phyloP scores from a whole-genome alignment of 208 protist genomes.

The Leishmania braziliensis region DNA sequence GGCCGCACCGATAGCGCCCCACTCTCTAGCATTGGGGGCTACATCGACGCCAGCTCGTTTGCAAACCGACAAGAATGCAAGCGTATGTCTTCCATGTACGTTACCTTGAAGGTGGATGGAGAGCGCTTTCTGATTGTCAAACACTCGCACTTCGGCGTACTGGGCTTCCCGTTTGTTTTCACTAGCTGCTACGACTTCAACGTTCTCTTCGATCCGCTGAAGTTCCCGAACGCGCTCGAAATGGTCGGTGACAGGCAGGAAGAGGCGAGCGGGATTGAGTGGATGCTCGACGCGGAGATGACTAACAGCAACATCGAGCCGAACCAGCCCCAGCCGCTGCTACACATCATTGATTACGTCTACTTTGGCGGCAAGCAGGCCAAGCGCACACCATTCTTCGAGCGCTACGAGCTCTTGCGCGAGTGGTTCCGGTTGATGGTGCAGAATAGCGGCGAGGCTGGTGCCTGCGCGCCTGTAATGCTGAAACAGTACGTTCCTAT shows the following conservation, averaged over 20 bases:
- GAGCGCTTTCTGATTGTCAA: constrained; percentile 75
- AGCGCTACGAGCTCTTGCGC: constrained; percentile 59
- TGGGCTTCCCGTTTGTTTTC: constrained; percentile 79
- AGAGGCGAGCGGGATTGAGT: constrained; percentile 46
- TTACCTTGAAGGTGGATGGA: constrained; percentile 86
- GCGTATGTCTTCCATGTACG: constrained; percentile 51
- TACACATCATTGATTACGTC: constrained; percentile 84
- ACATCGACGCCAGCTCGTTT: constrained; percentile 70
- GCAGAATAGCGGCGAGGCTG: constrained; percentile 22
- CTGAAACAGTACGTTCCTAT: constrained; percentile 86
- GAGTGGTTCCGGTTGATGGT: constrained; percentile 57
- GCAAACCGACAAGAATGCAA: constrained; percentile 35
- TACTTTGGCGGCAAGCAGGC: constrained; percentile 79
- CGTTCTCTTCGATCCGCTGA: constrained; percentile 48
- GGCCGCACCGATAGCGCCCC: constrained; percentile 72
- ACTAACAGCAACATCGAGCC: constrained; percentile 18
- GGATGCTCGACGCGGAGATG: constrained; percentile 82
- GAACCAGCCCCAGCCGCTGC: constrained; percentile 21
- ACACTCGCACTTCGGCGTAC: constrained; percentile 65
- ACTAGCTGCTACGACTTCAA: constrained; percentile 77
- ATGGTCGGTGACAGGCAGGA: constrained; percentile 10
- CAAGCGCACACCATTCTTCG: constrained; percentile 48
- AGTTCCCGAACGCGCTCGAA: constrained; percentile 20
- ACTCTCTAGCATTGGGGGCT: constrained; percentile 74
- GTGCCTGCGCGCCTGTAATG: constrained; percentile 16